These are phyloP conservation scores for Nepenthes mirabilis DNA, from an alignment of 148 eudicot species.

Conservation along the genomic window DNA sequence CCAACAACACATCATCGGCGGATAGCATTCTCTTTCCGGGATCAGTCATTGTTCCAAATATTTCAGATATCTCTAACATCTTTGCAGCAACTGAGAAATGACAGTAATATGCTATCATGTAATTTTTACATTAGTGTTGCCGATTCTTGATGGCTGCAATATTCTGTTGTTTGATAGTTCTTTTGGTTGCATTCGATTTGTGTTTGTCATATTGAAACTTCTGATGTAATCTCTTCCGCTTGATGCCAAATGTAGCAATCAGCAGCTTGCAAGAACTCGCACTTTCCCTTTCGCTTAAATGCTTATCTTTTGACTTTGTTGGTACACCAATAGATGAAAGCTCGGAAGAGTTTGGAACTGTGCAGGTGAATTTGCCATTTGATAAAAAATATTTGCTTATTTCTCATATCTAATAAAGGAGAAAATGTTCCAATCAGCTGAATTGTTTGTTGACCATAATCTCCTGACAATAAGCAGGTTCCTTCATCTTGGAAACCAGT, in stretches of 20 bases:
- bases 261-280: slow-evolving; percentile 77
- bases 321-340: slow-evolving; percentile 91
- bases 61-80: slow-evolving; percentile 82
- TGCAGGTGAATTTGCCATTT: slow-evolving; percentile 40
- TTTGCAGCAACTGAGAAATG: slow-evolving; percentile 59
- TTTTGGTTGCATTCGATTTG: not conserved
- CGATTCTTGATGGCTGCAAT: not conserved
- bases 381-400: not conserved
- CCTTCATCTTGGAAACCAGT: slow-evolving; percentile 76
- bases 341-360: slow-evolving; percentile 89
- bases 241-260: slow-evolving; percentile 34
- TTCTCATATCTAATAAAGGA: not conserved
- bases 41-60: slow-evolving; percentile 62
- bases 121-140: not conserved
- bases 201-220: not conserved
- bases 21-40: slow-evolving; percentile 69
- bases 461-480: slow-evolving; percentile 35
- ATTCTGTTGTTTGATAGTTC: not conserved
- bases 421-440: not conserved
- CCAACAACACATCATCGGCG: slow-evolving; percentile 79
- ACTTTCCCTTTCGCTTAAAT: slow-evolving; percentile 73
- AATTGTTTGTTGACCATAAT: slow-evolving; percentile 6
- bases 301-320: slow-evolving; percentile 86
- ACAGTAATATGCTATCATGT: slow-evolving; percentile 33
- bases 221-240: not conserved